Base-by-base conservation (phyloP, 768 basidiomycete species). In the Crucibulum laeve region DNA sequence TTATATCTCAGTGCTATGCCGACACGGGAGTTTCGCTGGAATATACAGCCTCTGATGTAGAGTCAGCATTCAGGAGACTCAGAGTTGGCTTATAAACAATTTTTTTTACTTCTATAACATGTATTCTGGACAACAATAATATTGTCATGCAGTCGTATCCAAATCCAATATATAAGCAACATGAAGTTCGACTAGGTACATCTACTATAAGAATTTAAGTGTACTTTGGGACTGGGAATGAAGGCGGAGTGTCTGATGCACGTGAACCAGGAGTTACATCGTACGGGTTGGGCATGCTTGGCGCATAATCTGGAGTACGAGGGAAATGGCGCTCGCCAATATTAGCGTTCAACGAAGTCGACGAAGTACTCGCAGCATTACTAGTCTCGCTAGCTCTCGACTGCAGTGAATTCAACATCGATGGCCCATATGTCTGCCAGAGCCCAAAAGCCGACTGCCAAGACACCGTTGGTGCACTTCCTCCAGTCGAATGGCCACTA, bases 1-100 rank as follows among this genome's bases (percentile, higher is more conserved):
- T 84, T 47, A 86, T 96, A 49, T 64, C 72, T 8, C 81, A 86
- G 57, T 90, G 91, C 56, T 97, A 95, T 62, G 72, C 70, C 14
- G 90, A 89, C 39, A 76, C 71, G 38, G 84, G 87, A 1, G 61
- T 87, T 21, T 63, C 73, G 5, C 61, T 94, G 43, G 93, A 97
- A 50, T 96, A 87, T 52, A 76, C 77, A 3, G 61, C 70, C 18
- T 67, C 64, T 23, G 93, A 96, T 49, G 80, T 94, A 4, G 89
- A 94, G 58, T 67, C 69, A 6, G 79, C 84, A 0, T 96, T 93
- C 65, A 82, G 77, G 59, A 74, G 79, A 43, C 85, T 89, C 54
- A 63, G 75, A n/a, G 46, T 56, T 41, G 48, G 51, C 32, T 42
- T 51, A 25, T 52, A 43, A 52, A 7, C n/a, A 7, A 30, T 7